phyloP scores from a whole-genome alignment of 1,139 yeast genomes.

The Saccharomyces hybrid region DNA sequence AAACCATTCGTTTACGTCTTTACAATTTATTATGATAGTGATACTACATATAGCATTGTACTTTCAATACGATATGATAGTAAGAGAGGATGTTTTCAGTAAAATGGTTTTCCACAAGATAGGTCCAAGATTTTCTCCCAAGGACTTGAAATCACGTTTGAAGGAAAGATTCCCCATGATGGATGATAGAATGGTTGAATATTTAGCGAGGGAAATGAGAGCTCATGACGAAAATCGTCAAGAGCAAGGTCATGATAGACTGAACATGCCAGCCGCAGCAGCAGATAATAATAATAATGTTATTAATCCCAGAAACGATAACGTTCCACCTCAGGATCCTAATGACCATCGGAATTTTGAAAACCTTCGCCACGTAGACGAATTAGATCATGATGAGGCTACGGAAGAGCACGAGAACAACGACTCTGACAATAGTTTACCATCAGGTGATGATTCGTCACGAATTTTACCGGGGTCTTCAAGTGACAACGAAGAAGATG shows the following conservation, averaged over 20 bases:
- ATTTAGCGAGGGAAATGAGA: constrained; percentile 24
- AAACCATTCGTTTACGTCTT: constrained; percentile 22
- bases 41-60: constrained; percentile 43
- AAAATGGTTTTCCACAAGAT: constrained; percentile 49
- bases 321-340: neutral
- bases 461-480: neutral
- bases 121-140: constrained; percentile 47
- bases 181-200: constrained; percentile 27
- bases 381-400: neutral
- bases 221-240: constrained; percentile 6
- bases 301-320: neutral
- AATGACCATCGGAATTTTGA: neutral
- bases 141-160: constrained; percentile 23
- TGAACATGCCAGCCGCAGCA: constrained; percentile 1
- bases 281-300: constrained; percentile 7
- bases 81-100: constrained; percentile 57
- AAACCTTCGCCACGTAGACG: neutral
- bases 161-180: constrained; percentile 27
- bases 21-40: constrained; percentile 33
- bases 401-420: neutral
- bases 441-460: neutral
- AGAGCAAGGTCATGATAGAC: constrained; percentile 2
- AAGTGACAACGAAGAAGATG: constrained; percentile 7
- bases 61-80: constrained; percentile 65
- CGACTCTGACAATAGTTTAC: neutral